Evolutionary conservation across 805 yeast species (phyloP).

Genomic region (Blastobotrys mokoenaii): DNA sequence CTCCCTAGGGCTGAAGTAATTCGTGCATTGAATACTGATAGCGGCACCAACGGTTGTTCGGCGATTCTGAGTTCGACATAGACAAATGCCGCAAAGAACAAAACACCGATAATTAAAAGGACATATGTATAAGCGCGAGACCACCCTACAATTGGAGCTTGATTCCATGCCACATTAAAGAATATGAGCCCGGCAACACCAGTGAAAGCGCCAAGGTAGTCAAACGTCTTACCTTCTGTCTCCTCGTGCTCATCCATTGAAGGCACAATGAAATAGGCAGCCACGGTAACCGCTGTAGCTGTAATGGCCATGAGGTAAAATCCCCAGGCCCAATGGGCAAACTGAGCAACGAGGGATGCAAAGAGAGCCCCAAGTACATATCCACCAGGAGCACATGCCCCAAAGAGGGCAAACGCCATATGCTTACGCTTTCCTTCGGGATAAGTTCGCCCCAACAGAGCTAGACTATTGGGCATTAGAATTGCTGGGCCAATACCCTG

Average conservation of each 20-base stretch:
- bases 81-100: slow-evolving; percentile 39
- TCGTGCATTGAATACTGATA: slow-evolving; percentile 36
- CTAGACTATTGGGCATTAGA: slow-evolving; percentile 51
- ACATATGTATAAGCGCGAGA: slow-evolving; percentile 46
- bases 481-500: slow-evolving; percentile 61
- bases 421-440: slow-evolving; percentile 43
- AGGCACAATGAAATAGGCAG: slow-evolving; percentile 36
- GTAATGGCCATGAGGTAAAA: slow-evolving; percentile 42
- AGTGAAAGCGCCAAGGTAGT: slow-evolving; percentile 43
- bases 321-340: slow-evolving; percentile 53
- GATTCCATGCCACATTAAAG: slow-evolving; percentile 65
- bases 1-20: slow-evolving; percentile 42
- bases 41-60: slow-evolving; percentile 47
- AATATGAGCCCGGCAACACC: slow-evolving; percentile 56
- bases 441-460: slow-evolving; percentile 38
- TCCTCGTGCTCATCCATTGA: slow-evolving; percentile 14
- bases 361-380: slow-evolving; percentile 48
- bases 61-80: slow-evolving; percentile 40
- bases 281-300: slow-evolving; percentile 26
- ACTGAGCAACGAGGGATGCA: slow-evolving; percentile 39
- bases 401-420: slow-evolving; percentile 47
- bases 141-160: slow-evolving; percentile 73
- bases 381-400: slow-evolving; percentile 58
- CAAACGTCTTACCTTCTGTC: slow-evolving; percentile 29
- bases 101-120: slow-evolving; percentile 43